Base-by-base conservation (phyloP, 345 rosid species). In the Syzygium oleosum region DNA sequence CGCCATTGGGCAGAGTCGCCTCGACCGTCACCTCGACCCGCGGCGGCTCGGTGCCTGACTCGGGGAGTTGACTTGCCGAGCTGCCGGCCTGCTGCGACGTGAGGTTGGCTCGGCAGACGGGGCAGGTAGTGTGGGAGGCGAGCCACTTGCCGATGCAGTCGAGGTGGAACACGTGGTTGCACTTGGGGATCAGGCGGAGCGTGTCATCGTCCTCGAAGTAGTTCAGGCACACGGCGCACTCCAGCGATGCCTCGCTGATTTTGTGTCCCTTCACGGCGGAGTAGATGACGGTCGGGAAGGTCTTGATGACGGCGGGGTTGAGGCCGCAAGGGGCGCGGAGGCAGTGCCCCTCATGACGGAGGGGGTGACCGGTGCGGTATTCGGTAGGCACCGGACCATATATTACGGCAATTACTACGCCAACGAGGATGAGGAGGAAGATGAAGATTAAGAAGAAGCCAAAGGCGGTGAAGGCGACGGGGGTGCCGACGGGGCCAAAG, bases 141-240 rank as follows among this genome's bases (percentile, higher is more conserved):
- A 98, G 92, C 99, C 99, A 98, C 17, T 92, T 95, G 29, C 87
- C 98, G 84, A 98, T 94, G 53, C 99, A 98, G 27, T 96, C 98
- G 5, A 98, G 92, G 52, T 97, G 99, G 88, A 97, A 97, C 11
- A 92, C 98, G 87, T 97, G 99, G 87, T 95, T 95, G 51, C 99
- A 96, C 51, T 93, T 95, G 12, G 99, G 99, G 3, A 97, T 88
- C 68, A 96, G 91, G 90, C 98, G 99, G 92, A 96, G 95, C 58
- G 58, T 55, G 25, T 55, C 11, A 9, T 88, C 89, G 52, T 92
- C 94, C 52, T 90, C 90, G 31, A 93, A 90, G 68, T 90, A 93
- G 90, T 87, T 89, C 12, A 94, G 89, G 85, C 96, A 94, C 52
- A 93, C 89, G 43, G 93, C 90, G 55, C 96, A 94, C 89, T 94